Evolutionary conservation across 306 rosid genomes (phyloP).

Genomic region (Lithocarpus polystachyus): DNA sequence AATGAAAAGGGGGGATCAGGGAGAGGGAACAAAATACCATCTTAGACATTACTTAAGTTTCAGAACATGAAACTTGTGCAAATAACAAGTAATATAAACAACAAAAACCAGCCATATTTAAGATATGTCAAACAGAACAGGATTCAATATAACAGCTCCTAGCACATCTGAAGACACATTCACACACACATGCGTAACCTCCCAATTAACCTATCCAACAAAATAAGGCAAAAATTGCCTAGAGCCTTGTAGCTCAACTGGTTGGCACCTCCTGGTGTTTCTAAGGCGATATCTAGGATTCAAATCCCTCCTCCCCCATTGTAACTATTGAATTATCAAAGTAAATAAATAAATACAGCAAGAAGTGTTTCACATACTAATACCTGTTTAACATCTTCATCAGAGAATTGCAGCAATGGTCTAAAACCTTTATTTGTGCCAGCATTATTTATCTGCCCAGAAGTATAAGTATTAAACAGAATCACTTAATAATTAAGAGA

Average conservation of each 20-base stretch:
- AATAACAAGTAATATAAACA: not conserved
- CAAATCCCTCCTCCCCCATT: no score
- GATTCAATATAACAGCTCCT: not conserved
- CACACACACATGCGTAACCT: not conserved
- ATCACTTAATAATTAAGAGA: conserved; percentile 7
- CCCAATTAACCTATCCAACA: not conserved
- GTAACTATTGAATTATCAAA: no score
- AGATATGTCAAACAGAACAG: not conserved
- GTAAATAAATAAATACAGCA: not conserved
- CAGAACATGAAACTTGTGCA: not conserved
- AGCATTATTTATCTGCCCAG: conserved; percentile 82
- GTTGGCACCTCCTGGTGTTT: no score
- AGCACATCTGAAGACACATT: not conserved
- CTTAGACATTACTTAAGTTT: not conserved
- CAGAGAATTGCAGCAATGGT: conserved; percentile 83
- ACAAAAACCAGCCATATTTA: not conserved
- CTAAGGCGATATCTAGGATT: no score
- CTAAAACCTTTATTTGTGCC: conserved; percentile 94
- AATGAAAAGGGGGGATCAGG: not conserved
- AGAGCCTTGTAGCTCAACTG: no score
- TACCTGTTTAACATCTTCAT: conserved; percentile 94
- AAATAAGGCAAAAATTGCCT: not conserved
- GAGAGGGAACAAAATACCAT: no score
- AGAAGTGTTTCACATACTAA: not conserved
- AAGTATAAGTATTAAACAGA: not conserved